Evolutionary conservation across 2,329 filamentous ascomycete species (phyloP).

Genomic region (Trichoderma brevicompactum): DNA sequence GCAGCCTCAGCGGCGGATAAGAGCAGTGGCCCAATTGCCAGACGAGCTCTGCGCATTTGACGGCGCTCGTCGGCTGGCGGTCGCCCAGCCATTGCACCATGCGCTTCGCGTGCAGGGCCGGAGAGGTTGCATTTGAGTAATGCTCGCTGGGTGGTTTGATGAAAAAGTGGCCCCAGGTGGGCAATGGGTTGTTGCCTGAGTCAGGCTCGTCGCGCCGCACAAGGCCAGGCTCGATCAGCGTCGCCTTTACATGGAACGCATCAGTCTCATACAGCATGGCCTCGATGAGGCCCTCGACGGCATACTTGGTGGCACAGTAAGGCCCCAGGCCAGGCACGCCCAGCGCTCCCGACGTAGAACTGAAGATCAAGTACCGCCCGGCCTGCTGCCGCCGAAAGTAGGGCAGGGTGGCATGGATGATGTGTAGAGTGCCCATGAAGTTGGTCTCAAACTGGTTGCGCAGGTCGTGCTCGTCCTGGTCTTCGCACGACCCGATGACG

Average conservation of each 20-base stretch:
- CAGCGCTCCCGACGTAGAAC: constrained; percentile 87
- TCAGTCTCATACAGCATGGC: constrained; percentile 97
- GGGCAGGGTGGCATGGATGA: constrained; percentile 84
- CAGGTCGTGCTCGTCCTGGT: constrained; percentile 93
- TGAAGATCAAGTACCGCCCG: constrained; percentile 93
- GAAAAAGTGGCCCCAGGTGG: constrained; percentile 88
- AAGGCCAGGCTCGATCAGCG: constrained; percentile 87
- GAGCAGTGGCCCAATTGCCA: constrained; percentile 95
- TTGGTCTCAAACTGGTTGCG: constrained; percentile 98
- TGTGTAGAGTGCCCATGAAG: constrained; percentile 93
- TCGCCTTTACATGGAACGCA: constrained; percentile 87
- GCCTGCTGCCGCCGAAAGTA: constrained; percentile 78
- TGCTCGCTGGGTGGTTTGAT: constrained; percentile 84
- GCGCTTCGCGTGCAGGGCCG: constrained; percentile 83
- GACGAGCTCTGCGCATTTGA: constrained; percentile 89
- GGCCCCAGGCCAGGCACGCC: constrained; percentile 91
- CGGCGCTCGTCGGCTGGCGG: constrained; percentile 86
- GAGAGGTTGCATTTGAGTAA: constrained; percentile 77
- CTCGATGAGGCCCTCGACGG: constrained; percentile 92
- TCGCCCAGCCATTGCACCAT: constrained; percentile 96
- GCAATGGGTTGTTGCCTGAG: constrained; percentile 60
- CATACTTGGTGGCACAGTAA: constrained; percentile 97
- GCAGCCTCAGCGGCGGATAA: constrained; percentile 83
- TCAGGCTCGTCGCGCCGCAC: constrained; percentile 83
- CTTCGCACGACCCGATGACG: constrained; percentile 93